Percentiles rank a stretch among this genome's conserved stretches.
These are phyloP conservation scores for Cardiospermum halicacabum DNA, from an alignment of 345 rosid genomes.

Conservation along the genomic window DNA sequence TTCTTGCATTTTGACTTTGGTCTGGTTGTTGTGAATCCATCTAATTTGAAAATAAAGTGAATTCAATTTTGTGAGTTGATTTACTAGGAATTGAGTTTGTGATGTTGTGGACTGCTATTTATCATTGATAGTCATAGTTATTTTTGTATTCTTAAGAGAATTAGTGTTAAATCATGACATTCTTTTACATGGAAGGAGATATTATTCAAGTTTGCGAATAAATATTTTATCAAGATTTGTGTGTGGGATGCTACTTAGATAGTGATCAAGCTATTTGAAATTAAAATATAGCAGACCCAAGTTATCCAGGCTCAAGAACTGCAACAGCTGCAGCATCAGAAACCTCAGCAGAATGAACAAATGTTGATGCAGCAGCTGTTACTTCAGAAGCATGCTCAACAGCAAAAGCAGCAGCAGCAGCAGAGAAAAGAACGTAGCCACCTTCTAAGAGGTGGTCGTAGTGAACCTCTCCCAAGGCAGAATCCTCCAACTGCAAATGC, in stretches of 20 bases:
- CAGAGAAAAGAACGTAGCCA: constrained; percentile 38
- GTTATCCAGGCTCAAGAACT: constrained; percentile 42
- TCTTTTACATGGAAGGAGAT: neutral
- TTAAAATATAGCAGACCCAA: constrained; percentile 40
- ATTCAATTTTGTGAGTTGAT: neutral
- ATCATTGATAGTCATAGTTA: neutral
- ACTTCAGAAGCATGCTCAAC: constrained; percentile 46
- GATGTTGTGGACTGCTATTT: neutral
- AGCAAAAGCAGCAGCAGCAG: constrained; percentile 22
- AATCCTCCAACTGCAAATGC: constrained; percentile 36
- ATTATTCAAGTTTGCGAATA: neutral
- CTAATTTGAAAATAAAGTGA: neutral
- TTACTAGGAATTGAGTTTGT: neutral
- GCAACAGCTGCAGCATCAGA: constrained; percentile 40
- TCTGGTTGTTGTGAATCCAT: neutral
- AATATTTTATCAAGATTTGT: neutral
- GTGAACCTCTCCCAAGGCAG: constrained; percentile 34
- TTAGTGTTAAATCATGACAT: neutral
- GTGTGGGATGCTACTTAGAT: neutral
- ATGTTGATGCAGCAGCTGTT: constrained; percentile 48
- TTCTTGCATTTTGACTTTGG: neutral
- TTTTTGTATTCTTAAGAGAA: neutral
- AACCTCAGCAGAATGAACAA: constrained; percentile 35
- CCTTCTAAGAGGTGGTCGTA: constrained; percentile 25
- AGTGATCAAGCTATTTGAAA: constrained; percentile 8